Percentiles rank a stretch among this genome's conserved stretches.
Evolutionary conservation across 2,329 filamentous ascomycete species (phyloP).

Genomic region (Nemania bipapillata): DNA sequence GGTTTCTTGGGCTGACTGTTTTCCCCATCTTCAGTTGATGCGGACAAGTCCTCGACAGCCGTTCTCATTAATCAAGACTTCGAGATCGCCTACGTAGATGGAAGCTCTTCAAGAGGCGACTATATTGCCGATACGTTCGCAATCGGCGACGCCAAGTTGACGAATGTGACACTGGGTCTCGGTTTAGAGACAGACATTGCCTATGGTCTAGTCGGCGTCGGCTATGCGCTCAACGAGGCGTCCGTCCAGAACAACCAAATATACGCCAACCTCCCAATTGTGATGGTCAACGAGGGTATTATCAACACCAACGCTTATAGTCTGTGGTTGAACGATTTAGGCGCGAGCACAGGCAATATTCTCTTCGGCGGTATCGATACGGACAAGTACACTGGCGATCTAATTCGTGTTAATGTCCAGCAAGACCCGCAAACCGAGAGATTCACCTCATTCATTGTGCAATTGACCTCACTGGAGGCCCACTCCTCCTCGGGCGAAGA

Average conservation of each 20-base stretch:
- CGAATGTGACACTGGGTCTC: constrained; percentile 69
- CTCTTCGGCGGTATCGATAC: constrained; percentile 85
- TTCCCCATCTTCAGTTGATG: constrained; percentile 55
- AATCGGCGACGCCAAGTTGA: constrained; percentile 64
- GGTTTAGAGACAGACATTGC: constrained; percentile 64
- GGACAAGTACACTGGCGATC: constrained; percentile 73
- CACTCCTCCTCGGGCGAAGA: constrained; percentile 63
- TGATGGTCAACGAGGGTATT: constrained; percentile 69
- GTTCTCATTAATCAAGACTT: constrained; percentile 59
- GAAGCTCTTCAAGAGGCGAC: constrained; percentile 66
- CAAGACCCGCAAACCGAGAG: constrained; percentile 53
- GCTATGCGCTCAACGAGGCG: constrained; percentile 67
- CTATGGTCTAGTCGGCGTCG: constrained; percentile 70
- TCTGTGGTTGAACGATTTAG: constrained; percentile 71
- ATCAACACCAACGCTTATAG: constrained; percentile 77
- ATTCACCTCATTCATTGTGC: constrained; percentile 61
- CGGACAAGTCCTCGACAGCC: constrained; percentile 60
- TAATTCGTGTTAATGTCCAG: constrained; percentile 71
- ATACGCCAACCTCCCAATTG: constrained; percentile 71
- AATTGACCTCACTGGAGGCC: constrained; percentile 61
- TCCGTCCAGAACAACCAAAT: constrained; percentile 50
- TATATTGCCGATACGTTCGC: constrained; percentile 69
- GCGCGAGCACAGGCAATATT: constrained; percentile 73
- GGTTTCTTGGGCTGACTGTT: no score
- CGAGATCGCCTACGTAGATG: constrained; percentile 70